Conservation (phyloP, 495 filamentous ascomycete genomes). For the Elasticomyces elasticus region DNA sequence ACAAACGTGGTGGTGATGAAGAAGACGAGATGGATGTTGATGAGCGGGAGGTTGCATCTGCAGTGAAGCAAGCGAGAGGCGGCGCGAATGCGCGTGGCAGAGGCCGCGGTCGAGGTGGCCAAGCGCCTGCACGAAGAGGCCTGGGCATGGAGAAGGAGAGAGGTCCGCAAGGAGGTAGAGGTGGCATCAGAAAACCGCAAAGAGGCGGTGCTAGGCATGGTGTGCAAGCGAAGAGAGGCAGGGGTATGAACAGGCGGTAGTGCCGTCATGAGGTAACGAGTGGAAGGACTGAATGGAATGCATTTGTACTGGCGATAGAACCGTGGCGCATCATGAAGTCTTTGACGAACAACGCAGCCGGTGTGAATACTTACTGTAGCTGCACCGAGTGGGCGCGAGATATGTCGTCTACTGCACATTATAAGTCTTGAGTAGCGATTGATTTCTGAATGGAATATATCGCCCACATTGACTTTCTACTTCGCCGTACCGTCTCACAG, state of each 20-base stretch:
- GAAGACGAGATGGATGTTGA: constrained; percentile 64
- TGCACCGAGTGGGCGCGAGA: too few relatives aligned
- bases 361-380: too few relatives aligned
- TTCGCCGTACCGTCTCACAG: too few relatives aligned
- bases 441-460: too few relatives aligned
- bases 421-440: too few relatives aligned
- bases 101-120: constrained; percentile 28
- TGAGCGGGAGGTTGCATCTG: constrained; percentile 41
- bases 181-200: constrained; percentile 12
- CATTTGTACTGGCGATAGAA: too few relatives aligned
- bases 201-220: neutral
- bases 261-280: too few relatives aligned
- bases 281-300: too few relatives aligned
- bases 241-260: constrained; percentile 2
- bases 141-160: constrained; percentile 19
- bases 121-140: constrained; percentile 36
- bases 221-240: constrained; percentile 6
- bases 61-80: constrained; percentile 11
- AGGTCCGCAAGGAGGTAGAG: neutral
- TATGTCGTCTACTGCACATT: too few relatives aligned
- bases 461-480: too few relatives aligned
- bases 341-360: too few relatives aligned
- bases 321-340: too few relatives aligned
- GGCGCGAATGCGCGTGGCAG: neutral
- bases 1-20: constrained; percentile 50